Evolutionary conservation across 1,139 yeast genomes (phyloP), one percentile per base, ranked within the genome.

Genomic region (Debaryomyces fabryi): DNA sequence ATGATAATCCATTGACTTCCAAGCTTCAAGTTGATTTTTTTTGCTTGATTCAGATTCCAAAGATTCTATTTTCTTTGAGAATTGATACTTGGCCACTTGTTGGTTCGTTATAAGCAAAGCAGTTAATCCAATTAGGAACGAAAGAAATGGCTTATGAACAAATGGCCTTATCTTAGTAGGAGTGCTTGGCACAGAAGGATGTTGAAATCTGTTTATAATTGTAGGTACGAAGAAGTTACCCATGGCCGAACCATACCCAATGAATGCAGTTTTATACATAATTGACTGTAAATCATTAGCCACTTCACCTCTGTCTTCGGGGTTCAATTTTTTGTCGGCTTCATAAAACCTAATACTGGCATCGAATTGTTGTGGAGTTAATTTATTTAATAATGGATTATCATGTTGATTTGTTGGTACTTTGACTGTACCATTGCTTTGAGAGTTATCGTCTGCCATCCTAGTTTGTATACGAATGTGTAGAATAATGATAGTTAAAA

Each of bases 331-430:
- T 38, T 65, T 70, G 55, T 76, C 80, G 1, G 78, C 79, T 51
- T 75, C 76, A 53, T 74, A 75, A 54, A 76, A 76, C 36, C 63
- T 56, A 33, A 74, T 68, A 49, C 71, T 64, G 20, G 74, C 73
- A 34, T 71, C 59, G 58, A 73, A 69, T 53, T 74, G 76, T 12
- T 62, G 56, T 1, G 74, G 73, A 7, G 71, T 62, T 21, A 71
- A 61, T 49, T 55, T 61, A 23, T 64, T 61, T 20, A 62, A 52
- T 33, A 69, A 58, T 1, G 75, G 74, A 45, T 69, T 68, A 40
- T 56, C 54, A 15, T 54, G 51, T 16, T 49, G 42, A n/a, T 33
- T 46, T 15, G 38, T 43, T 47, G 48, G 40, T 12, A 43, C 41
- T 13, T 46, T 39, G 23, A 41, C 42, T 16, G 50, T 29, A 36